phyloP scores from a whole-genome alignment of 345 rosid species.

The Geranium rotundifolium region DNA sequence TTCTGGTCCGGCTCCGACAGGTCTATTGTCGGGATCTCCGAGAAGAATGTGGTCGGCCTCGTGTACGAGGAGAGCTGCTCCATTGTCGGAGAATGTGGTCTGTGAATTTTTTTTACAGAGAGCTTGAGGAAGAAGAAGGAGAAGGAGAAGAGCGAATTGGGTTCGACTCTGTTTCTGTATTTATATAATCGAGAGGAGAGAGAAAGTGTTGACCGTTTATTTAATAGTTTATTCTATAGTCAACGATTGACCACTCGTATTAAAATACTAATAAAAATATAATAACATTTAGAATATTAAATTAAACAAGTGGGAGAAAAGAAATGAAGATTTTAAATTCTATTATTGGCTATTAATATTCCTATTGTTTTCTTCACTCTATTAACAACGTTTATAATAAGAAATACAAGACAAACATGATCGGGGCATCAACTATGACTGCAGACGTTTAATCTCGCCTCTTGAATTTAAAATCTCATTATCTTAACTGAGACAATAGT shows the following conservation, averaged over 20 bases:
- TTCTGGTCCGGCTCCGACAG: slow-evolving; percentile 23
- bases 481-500: too few relatives aligned
- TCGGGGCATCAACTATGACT: too few relatives aligned
- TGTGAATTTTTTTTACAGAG: not conserved
- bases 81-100: not conserved
- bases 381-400: too few relatives aligned
- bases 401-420: too few relatives aligned
- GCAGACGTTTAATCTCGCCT: too few relatives aligned
- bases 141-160: not conserved
- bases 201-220: not conserved
- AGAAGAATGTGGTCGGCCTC: not conserved
- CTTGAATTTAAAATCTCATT: too few relatives aligned
- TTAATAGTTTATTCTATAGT: not conserved
- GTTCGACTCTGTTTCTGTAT: not conserved
- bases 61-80: not conserved
- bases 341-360: too few relatives aligned
- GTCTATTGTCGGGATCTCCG: slow-evolving; percentile 17
- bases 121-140: not conserved
- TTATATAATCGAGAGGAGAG: not conserved
- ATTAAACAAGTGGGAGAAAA: too few relatives aligned
- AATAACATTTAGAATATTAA: too few relatives aligned
- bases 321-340: too few relatives aligned
- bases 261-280: too few relatives aligned
- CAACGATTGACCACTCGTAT: not conserved
- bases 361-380: too few relatives aligned